Base-by-base conservation (phyloP, 805 yeast genomes). In the Metschnikowia rubicola region DNA sequence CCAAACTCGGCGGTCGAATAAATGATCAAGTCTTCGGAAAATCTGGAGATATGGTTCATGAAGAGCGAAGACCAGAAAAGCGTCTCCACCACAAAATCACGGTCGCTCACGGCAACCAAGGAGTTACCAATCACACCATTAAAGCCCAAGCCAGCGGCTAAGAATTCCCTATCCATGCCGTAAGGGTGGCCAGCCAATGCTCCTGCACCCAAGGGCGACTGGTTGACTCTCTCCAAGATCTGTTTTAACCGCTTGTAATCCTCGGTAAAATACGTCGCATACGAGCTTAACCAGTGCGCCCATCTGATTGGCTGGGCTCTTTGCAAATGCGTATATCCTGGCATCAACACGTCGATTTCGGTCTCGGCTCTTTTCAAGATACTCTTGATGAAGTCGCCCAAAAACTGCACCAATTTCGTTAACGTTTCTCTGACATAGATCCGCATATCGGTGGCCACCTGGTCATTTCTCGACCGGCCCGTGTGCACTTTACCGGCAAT, bases 291-390 rank as follows among this genome's bases (percentile, higher is more conserved):
- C 97, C 97, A 92, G 66, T 94, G 99, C 1, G 97, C 77, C 99
- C 99, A 94, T 71, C 99, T 82, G 62, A 94, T 94, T n/a, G 99
- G 99, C 71, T 91, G 99, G 2, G 98, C 98, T 66, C 96, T 86
- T 76, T 94, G 99, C 65, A 94, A 75, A 72, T 94, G 99, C 11
- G 99, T 94, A 73, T 94, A 94, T 37, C 99, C 99, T 10, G 99
- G 99, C 98, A 94, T 94, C 63, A 94, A 77, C 15, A 86, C 86
- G 58, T 86, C 96, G 50, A 94, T 87, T 70, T 94, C 99, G 31
- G 76, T 65, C 60, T 81, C 84, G 5, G 96, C 97, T 63, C 99
- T 81, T 47, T 75, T 75, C 37, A 82, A 62, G 56, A 94, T 78
- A 15, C 84, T 84, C 51, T 71, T 64, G 63, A 92, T 84, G 50